Evolutionary conservation across 2,329 filamentous ascomycete species (phyloP).

Genomic region (Blumeria hordei): DNA sequence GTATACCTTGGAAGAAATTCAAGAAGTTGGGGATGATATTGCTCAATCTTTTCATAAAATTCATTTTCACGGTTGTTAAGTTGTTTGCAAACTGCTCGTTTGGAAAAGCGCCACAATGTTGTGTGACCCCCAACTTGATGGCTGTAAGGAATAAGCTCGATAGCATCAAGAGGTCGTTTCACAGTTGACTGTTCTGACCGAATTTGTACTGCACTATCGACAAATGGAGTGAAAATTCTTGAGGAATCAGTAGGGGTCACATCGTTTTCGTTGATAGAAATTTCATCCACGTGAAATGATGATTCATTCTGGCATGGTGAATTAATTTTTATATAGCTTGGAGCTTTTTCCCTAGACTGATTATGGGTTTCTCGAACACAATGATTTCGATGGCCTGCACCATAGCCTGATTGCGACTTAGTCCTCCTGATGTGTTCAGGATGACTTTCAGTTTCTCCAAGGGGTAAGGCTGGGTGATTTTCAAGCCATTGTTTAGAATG

Average conservation of each 20-base stretch:
- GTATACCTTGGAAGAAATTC: constrained; percentile 67
- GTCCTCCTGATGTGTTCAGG: neutral
- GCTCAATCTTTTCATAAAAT: constrained; percentile 93
- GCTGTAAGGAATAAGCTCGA: constrained; percentile 88
- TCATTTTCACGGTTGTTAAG: constrained; percentile 96
- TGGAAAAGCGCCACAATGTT: constrained; percentile 86
- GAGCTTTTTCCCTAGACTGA: neutral
- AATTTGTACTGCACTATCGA: neutral
- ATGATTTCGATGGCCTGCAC: neutral
- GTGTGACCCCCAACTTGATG: constrained; percentile 96
- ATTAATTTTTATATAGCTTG: neutral
- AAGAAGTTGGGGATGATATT: constrained; percentile 68
- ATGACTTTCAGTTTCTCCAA: constrained; percentile 14
- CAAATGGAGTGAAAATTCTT: neutral
- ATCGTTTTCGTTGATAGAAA: neutral
- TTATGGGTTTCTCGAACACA: neutral
- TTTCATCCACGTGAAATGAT: too few relatives aligned
- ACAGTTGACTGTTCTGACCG: constrained; percentile 15
- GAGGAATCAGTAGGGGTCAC: neutral
- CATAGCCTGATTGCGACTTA: neutral
- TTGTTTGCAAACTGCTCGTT: constrained; percentile 89
- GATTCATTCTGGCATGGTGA: neutral
- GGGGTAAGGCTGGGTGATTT: constrained; percentile 12
- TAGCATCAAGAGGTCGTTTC: constrained; percentile 49
- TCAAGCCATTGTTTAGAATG: constrained; percentile 14